Conservation (phyloP, 495 filamentous ascomycete genomes). For the Thozetella sp. region DNA sequence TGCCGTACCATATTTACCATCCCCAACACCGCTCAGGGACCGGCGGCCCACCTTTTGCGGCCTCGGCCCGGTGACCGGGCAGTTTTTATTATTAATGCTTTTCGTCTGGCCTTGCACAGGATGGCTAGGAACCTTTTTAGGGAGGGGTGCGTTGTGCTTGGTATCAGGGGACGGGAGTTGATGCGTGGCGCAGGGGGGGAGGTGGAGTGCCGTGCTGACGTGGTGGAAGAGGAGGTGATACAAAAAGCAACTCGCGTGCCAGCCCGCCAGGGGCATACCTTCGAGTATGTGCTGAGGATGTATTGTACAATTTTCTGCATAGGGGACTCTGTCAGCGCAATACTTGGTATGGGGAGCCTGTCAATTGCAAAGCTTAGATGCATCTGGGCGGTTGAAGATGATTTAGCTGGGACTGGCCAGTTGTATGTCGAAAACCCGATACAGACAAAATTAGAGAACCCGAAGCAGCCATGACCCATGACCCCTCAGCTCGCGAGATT, state of each 20-base stretch:
- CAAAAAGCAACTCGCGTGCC: background rate
- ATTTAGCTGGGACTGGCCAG: background rate
- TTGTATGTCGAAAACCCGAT: background rate
- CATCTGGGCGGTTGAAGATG: background rate
- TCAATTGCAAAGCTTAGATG: background rate
- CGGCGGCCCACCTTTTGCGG: slow-evolving; percentile 41
- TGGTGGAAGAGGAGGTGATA: background rate
- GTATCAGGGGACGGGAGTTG: background rate
- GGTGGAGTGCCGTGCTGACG: background rate
- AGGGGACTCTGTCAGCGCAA: background rate
- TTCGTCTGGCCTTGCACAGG: slow-evolving; percentile 17
- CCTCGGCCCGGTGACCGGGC: slow-evolving; percentile 30
- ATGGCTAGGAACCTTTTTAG: slow-evolving; percentile 8
- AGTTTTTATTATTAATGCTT: slow-evolving; percentile 43
- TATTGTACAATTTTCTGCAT: background rate
- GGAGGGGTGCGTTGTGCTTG: slow-evolving; percentile 13
- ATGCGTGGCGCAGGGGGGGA: background rate
- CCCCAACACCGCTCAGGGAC: slow-evolving; percentile 25
- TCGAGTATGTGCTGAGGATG: background rate
- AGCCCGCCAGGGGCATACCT: background rate
- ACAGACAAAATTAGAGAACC: background rate
- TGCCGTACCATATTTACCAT: slow-evolving; percentile 22
- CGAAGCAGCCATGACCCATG: background rate
- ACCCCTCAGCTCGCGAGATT: too few species aligned
- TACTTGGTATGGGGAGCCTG: too few species aligned